Conservation (phyloP, 2,329 filamentous ascomycete species). For the Fusarium goolgardi region DNA sequence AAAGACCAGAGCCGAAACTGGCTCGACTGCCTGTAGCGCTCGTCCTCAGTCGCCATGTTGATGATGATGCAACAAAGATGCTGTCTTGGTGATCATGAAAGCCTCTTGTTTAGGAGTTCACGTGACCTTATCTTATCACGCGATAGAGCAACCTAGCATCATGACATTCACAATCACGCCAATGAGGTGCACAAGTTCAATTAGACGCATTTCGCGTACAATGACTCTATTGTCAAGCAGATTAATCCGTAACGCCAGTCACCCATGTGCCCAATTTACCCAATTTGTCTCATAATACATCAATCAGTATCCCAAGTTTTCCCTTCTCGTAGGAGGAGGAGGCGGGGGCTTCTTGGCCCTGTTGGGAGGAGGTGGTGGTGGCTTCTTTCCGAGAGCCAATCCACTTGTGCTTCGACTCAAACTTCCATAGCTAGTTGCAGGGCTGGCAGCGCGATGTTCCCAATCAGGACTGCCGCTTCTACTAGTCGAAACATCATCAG, state of each 20-base stretch:
- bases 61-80: conserved; percentile 13
- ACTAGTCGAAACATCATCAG: conserved; percentile 63
- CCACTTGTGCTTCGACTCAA: conserved; percentile 58
- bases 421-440: conserved; percentile 67
- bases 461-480: conserved; percentile 65
- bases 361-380: conserved; percentile 64
- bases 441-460: conserved; percentile 62
- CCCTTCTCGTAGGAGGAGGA: conserved; percentile 50
- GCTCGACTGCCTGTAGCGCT: conserved; percentile 87
- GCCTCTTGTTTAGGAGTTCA: conserved; percentile 9
- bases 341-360: conserved; percentile 57
- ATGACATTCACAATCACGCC: not conserved
- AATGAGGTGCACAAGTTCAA: conserved; percentile 20
- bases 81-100: not conserved
- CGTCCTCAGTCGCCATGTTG: conserved; percentile 84
- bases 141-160: not conserved
- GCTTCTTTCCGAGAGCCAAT: conserved; percentile 60
- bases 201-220: conserved; percentile 36
- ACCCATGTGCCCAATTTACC: conserved; percentile 13
- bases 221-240: conserved; percentile 33
- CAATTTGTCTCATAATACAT: conserved; percentile 9
- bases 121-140: conserved; percentile 37
- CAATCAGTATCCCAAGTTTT: conserved; percentile 46
- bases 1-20: conserved; percentile 96
- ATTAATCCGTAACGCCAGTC: conserved; percentile 34